These are phyloP conservation scores for Colletotrichum lentis DNA, from an alignment of 2,329 filamentous ascomycete genomes.

Conservation along the genomic window DNA sequence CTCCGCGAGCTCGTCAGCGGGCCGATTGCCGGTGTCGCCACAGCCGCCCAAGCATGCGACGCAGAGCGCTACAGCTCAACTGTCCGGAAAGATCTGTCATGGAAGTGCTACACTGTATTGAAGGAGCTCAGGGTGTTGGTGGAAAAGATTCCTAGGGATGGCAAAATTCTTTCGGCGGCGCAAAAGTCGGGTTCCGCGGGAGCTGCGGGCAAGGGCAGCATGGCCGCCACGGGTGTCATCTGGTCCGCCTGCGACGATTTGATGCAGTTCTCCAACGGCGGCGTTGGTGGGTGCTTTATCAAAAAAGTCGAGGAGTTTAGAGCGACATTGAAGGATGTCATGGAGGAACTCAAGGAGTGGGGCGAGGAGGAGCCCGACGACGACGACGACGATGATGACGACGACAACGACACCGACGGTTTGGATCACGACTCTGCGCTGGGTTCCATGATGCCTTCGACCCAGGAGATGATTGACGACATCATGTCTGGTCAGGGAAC, in stretches of 20 bases:
- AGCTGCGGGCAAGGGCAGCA: conserved; percentile 58
- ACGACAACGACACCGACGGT: conserved; percentile 55
- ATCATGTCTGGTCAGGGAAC: conserved; percentile 69
- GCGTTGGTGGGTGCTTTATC: conserved; percentile 74
- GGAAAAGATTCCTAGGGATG: conserved; percentile 65
- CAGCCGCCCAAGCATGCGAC: conserved; percentile 72
- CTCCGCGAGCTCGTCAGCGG: conserved; percentile 75
- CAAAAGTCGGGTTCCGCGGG: conserved; percentile 55
- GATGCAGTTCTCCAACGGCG: conserved; percentile 68
- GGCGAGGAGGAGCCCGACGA: conserved; percentile 74
- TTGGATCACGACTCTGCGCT: conserved; percentile 52
- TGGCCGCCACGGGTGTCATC: conserved; percentile 76
- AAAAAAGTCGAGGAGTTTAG: conserved; percentile 77
- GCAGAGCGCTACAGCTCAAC: conserved; percentile 68
- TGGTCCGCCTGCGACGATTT: conserved; percentile 86
- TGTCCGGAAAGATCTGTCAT: conserved; percentile 70
- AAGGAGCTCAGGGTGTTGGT: conserved; percentile 70
- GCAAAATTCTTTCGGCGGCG: conserved; percentile 58
- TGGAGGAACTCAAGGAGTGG: conserved; percentile 90
- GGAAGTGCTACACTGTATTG: conserved; percentile 66
- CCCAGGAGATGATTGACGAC: conserved; percentile 71
- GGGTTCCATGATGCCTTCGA: conserved; percentile 44
- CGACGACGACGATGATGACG: conserved; percentile 64
- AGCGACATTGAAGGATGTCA: conserved; percentile 80
- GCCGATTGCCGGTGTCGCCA: conserved; percentile 78